phyloP scores from a whole-genome alignment of 2,329 filamentous ascomycete genomes.

The Sclerotinia trifoliorum region DNA sequence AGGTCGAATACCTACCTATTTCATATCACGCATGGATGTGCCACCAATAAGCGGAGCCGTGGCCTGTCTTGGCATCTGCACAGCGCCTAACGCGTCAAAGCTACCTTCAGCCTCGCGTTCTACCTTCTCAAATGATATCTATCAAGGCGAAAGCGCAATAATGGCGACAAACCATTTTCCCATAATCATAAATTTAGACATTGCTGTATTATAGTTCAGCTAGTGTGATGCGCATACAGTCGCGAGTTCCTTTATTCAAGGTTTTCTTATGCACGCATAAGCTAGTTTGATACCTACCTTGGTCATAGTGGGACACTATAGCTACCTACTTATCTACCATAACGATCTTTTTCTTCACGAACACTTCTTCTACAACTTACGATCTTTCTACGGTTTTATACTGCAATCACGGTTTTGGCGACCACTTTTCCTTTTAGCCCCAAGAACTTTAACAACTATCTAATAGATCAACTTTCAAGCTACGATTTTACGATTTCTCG shows the following conservation, averaged over 20 bases:
- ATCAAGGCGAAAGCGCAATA: conserved; percentile 1
- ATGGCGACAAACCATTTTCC: neutral
- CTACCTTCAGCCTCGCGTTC: conserved; percentile 10
- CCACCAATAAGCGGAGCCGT: neutral
- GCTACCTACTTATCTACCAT: neutral
- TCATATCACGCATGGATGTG: neutral
- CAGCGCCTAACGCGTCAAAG: conserved; percentile 10
- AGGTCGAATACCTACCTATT: no score
- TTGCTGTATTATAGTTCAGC: neutral
- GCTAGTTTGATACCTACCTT: neutral
- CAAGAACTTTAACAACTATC: neutral
- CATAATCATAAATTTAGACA: neutral
- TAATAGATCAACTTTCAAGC: neutral
- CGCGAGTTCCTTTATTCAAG: neutral
- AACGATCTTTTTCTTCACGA: neutral
- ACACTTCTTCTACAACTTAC: neutral
- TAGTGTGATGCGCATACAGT: neutral
- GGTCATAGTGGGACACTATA: conserved; percentile 19
- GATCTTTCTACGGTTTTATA: neutral
- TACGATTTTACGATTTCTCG: neutral
- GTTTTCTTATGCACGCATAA: conserved; percentile 5
- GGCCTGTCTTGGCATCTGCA: neutral
- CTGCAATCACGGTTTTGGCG: neutral
- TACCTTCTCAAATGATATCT: conserved; percentile 4
- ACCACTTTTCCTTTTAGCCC: neutral